Evolutionary conservation across 2,329 filamentous ascomycete genomes (phyloP).

Genomic region (Chaetomium strumarium): DNA sequence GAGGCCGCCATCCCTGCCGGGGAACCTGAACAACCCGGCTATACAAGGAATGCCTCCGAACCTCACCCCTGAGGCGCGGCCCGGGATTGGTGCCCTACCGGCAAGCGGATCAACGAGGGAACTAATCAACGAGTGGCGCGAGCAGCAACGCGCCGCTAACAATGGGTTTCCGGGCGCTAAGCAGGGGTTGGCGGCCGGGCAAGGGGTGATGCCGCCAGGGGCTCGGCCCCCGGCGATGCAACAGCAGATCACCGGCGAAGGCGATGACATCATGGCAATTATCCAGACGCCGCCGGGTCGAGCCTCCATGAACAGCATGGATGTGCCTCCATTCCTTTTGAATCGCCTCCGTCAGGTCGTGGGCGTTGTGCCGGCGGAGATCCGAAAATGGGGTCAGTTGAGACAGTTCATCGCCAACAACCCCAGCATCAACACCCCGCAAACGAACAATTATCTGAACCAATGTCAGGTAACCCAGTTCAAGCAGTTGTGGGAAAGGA

Average conservation of each 20-base stretch:
- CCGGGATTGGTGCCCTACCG: slow-evolving; percentile 38
- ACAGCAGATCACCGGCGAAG: slow-evolving; percentile 16
- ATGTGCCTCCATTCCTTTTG: slow-evolving; percentile 37
- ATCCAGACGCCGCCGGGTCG: slow-evolving; percentile 29
- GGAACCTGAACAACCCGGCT: slow-evolving; percentile 33
- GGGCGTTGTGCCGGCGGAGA: slow-evolving; percentile 34
- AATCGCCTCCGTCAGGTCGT: slow-evolving; percentile 22
- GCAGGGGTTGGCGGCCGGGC: slow-evolving; percentile 25
- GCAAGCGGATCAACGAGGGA: slow-evolving; percentile 46
- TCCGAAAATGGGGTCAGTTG: slow-evolving; percentile 46
- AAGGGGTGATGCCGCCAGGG: slow-evolving; percentile 12
- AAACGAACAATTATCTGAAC: slow-evolving; percentile 1
- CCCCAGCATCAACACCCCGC: slow-evolving; percentile 15
- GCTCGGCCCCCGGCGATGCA: slow-evolving; percentile 19
- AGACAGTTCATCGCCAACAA: slow-evolving; percentile 38
- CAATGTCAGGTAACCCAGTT: slow-evolving; percentile 15
- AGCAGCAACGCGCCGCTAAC: slow-evolving; percentile 30
- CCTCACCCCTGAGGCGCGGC: slow-evolving; percentile 43
- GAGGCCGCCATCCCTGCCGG: slow-evolving; percentile 34
- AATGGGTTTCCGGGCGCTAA: slow-evolving; percentile 27
- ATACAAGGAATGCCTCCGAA: slow-evolving; percentile 38
- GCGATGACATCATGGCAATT: slow-evolving; percentile 8
- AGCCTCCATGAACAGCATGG: slow-evolving; percentile 43
- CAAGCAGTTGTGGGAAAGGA: slow-evolving; percentile 1
- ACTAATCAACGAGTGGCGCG: slow-evolving; percentile 43